Evolutionary conservation across 257 asterid genomes (phyloP), one percentile per base, ranked within the genome.

Genomic region (Echium plantagineum): DNA sequence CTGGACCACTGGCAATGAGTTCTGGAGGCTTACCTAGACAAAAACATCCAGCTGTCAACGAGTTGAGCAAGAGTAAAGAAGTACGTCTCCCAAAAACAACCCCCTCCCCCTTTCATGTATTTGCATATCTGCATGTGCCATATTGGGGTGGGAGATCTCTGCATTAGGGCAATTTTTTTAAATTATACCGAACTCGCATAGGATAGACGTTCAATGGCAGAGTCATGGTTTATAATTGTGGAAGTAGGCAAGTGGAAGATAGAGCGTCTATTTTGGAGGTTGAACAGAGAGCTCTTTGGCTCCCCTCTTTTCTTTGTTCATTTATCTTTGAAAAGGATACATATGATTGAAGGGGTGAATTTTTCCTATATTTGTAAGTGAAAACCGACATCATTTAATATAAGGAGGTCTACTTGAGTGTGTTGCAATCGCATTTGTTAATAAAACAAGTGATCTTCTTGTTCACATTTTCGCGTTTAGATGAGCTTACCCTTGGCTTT

Each of bases 1-100:
- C 77, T 12, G 78, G 64, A 46, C 63, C 60, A 15, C 31, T 72
- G 64, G 46, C 74, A 48, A 65, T 77, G 71, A 83, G 71, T 74
- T 74, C 90, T 47, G 89, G 85, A 71, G 77, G 77, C 80, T 73
- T 85, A 57, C 63, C 85, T 55, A 82, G 77, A 66, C 85, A 74
- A 73, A 90, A 84, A 69, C 81, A 69, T 63, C 75, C 82, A 62
- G 76, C 63, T 60, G 78, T 79, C 47, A 75, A 65, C 63, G 89
- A 80, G 59, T 65, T 71, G 21, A 53, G 77, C 63, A 31, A 55
- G 63, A 38, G 79, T 68, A 83, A 78, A 78, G 90, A 81, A 77
- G 96, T 88, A 69, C 66, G 75, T 65, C 1, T 0, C 53, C 5
- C 49, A 3, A 15, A 42, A 42, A 42, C 17, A 42, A 42, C 46